Conservation (phyloP, 805 yeast species). For the Jamesozyma gamospora region DNA sequence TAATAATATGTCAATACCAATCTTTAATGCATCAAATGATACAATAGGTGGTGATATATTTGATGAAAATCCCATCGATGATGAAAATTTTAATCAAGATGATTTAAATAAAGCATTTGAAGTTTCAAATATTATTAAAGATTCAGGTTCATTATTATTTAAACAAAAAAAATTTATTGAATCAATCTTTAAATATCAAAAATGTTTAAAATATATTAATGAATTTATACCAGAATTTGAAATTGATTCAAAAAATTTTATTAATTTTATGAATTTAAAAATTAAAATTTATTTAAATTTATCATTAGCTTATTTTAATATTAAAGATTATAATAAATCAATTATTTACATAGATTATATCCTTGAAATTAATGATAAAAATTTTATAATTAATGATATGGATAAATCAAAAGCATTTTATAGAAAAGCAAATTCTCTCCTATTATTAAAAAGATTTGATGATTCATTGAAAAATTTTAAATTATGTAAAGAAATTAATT, state of each 20-base stretch:
- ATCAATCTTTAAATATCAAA: conserved; percentile 54
- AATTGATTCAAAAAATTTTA: conserved; percentile 41
- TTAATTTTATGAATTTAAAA: conserved; percentile 39
- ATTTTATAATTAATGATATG: conserved; percentile 14
- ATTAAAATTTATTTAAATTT: conserved; percentile 40
- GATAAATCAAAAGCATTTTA: conserved; percentile 52
- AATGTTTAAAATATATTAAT: conserved; percentile 58
- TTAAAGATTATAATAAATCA: conserved; percentile 39
- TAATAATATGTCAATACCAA: conserved; percentile 42
- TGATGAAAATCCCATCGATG: conserved; percentile 76
- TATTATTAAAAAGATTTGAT: conserved; percentile 36
- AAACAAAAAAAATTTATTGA: conserved; percentile 41
- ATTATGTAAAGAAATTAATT: conserved; percentile 35
- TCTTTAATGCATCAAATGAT: conserved; percentile 52
- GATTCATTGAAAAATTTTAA: conserved; percentile 41
- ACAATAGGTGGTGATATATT: conserved; percentile 57
- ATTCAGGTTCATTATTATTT: conserved; percentile 53
- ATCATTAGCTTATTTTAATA: conserved; percentile 44
- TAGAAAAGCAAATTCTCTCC: conserved; percentile 43
- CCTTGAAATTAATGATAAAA: conserved; percentile 37
- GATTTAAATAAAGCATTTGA: conserved; percentile 41
- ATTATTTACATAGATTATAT: conserved; percentile 47
- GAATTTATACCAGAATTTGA: conserved; percentile 66
- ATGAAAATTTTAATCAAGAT: conserved; percentile 46
- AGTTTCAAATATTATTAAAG: conserved; percentile 50